phyloP scores from a whole-genome alignment of 805 yeast species.

The Metschnikowia dekortorum region DNA sequence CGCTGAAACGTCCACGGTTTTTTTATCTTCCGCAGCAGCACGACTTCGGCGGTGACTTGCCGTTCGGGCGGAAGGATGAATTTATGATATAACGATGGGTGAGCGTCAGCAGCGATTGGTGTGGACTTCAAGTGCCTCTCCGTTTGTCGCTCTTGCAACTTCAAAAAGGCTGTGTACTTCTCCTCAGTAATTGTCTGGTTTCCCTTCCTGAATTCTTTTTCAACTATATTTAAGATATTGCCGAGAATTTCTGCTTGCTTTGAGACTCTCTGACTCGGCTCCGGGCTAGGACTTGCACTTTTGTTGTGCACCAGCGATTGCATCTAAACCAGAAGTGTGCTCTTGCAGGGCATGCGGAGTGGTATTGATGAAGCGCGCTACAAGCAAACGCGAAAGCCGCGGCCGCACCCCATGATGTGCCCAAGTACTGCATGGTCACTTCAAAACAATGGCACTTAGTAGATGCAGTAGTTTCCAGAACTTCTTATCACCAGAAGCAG shows the following conservation, averaged over 20 bases:
- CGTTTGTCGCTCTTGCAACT: constrained; percentile 20
- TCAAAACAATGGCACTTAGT: constrained; percentile 5
- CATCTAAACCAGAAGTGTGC: background rate
- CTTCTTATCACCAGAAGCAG: constrained; percentile 3
- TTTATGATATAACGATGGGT: constrained; percentile 33
- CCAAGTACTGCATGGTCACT: background rate
- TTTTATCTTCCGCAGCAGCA: background rate
- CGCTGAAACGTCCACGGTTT: constrained; percentile 26
- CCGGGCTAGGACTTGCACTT: background rate
- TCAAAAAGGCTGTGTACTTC: constrained; percentile 29
- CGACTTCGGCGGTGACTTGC: background rate
- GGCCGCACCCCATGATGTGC: background rate
- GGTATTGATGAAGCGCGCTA: background rate
- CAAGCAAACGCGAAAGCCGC: constrained; percentile 1
- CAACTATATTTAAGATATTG: constrained; percentile 23
- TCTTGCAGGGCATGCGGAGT: background rate
- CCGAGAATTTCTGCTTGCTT: constrained; percentile 5
- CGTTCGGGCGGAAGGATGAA: constrained; percentile 20
- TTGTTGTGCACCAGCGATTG: background rate
- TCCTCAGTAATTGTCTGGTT: constrained; percentile 35
- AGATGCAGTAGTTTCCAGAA: constrained; percentile 13
- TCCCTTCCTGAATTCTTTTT: constrained; percentile 35
- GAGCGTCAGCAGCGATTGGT: constrained; percentile 25
- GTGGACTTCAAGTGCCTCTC: background rate
- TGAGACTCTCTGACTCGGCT: background rate